Conservation (phyloP, 768 basidiomycete species). For the Leucocoprinus birnbaumii region DNA sequence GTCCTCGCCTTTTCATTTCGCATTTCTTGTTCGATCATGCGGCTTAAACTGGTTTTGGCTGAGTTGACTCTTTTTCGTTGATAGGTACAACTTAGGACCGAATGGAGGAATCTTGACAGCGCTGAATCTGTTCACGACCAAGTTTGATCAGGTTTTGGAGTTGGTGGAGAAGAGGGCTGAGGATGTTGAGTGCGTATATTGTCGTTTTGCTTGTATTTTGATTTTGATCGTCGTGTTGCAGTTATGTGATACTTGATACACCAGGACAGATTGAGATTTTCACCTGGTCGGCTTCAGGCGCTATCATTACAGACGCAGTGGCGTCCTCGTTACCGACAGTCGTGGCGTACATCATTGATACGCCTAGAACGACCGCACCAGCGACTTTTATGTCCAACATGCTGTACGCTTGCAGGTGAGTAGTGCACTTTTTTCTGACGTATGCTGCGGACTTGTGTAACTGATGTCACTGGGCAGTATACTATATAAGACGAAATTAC, state of each 20-base stretch:
- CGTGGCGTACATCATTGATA: conserved; percentile 96
- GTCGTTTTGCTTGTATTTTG: neutral
- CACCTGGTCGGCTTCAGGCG: conserved; percentile 98
- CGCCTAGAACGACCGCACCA: conserved; percentile 89
- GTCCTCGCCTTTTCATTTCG: conserved; percentile 10
- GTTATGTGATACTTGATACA: conserved; percentile 94
- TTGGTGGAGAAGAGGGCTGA: conserved; percentile 91
- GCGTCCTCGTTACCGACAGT: conserved; percentile 92
- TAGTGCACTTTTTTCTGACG: neutral
- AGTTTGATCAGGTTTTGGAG: conserved; percentile 94
- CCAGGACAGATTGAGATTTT: conserved; percentile 99
- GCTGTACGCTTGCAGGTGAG: conserved; percentile 95
- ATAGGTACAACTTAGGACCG: conserved; percentile 94
- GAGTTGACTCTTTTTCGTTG: neutral
- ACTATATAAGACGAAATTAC: conserved; percentile 95
- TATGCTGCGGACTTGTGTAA: conserved; percentile 6
- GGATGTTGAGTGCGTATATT: conserved; percentile 70
- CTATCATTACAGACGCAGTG: conserved; percentile 97
- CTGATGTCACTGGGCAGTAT: conserved; percentile 49
- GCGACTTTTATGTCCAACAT: conserved; percentile 99
- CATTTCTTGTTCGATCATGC: conserved; percentile 3
- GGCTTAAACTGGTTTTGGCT: neutral
- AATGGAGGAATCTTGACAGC: conserved; percentile 98
- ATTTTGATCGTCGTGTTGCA: conserved; percentile 26
- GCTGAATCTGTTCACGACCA: conserved; percentile 96